A percentile compares a stretch with the other conserved stretches of the same genome.
These are phyloP conservation scores for Hymenoscyphus infarciens DNA, from an alignment of 2,329 filamentous ascomycete genomes.

Conservation along the genomic window DNA sequence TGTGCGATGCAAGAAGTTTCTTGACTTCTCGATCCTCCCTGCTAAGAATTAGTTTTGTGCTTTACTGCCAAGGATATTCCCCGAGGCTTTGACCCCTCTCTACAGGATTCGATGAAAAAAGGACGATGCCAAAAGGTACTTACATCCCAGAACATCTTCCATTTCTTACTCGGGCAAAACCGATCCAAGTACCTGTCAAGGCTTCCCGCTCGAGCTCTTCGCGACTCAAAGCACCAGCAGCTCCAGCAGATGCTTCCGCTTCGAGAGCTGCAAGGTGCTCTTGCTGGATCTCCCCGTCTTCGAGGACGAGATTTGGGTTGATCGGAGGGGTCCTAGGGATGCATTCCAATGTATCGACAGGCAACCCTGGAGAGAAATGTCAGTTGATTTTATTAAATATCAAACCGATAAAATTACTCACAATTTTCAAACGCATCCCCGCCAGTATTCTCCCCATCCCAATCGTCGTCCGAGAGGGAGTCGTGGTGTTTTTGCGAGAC, in stretches of 20 bases:
- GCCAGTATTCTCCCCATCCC: conserved; percentile 18
- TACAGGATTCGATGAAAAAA: neutral
- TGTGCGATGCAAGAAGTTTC: conserved; percentile 18
- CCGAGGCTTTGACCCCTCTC: neutral
- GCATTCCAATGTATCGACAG: conserved; percentile 20
- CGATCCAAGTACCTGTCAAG: conserved; percentile 27
- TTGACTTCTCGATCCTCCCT: conserved; percentile 20
- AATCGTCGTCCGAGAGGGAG: conserved; percentile 52
- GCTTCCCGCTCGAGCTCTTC: conserved; percentile 24
- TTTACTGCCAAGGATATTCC: neutral
- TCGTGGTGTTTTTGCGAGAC: conserved; percentile 61
- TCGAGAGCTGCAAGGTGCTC: conserved; percentile 30
- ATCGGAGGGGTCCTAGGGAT: conserved; percentile 27
- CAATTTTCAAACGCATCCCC: conserved; percentile 17
- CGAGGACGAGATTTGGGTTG: conserved; percentile 28
- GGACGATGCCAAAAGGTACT: neutral
- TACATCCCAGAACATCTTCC: conserved; percentile 19
- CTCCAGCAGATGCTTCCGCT: conserved; percentile 13
- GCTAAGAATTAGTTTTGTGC: neutral
- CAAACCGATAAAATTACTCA: conserved; percentile 12
- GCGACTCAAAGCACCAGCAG: conserved; percentile 10
- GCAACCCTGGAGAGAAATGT: conserved; percentile 25
- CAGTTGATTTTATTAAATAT: neutral
- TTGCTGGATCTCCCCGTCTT: conserved; percentile 31
- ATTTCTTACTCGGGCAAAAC: conserved; percentile 27